These are phyloP conservation scores for Colletotrichum ledebouriae DNA, from an alignment of 2,329 filamentous ascomycete genomes.

Conservation along the genomic window DNA sequence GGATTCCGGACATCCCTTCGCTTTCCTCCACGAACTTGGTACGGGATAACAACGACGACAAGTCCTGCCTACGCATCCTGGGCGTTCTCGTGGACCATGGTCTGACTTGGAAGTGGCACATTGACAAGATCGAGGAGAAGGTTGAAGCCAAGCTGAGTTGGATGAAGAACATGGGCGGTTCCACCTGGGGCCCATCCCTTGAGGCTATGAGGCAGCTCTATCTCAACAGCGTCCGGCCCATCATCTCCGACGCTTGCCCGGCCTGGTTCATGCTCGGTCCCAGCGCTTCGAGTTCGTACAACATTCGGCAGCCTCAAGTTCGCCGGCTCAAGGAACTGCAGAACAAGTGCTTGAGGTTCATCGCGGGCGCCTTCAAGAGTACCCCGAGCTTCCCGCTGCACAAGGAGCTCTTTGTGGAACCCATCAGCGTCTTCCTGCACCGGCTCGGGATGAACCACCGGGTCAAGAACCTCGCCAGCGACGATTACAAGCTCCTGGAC, in stretches of 20 bases:
- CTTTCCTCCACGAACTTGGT: not conserved
- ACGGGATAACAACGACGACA: not conserved
- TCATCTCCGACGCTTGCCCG: constrained; percentile 9
- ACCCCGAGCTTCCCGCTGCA: not conserved
- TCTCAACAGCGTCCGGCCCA: constrained; percentile 9
- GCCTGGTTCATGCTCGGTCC: not conserved
- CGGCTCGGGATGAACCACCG: constrained; percentile 5
- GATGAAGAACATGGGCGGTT: not conserved
- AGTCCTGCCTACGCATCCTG: constrained; percentile 2
- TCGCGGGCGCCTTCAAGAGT: constrained; percentile 1
- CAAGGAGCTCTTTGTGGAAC: constrained; percentile 6
- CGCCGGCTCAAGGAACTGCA: not conserved
- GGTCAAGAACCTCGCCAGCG: not conserved
- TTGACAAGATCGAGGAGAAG: constrained; percentile 1
- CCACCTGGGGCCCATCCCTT: not conserved
- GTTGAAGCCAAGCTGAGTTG: not conserved
- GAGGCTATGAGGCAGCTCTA: not conserved
- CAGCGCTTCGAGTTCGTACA: not conserved
- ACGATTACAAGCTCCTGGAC: not conserved
- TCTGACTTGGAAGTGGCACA: not conserved
- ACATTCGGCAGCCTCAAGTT: not conserved
- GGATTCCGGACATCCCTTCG: not conserved
- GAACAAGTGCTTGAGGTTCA: not conserved
- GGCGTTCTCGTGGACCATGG: not conserved
- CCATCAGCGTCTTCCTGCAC: constrained; percentile 1